Evolutionary conservation across 345 rosid genomes (phyloP).

Genomic region (Eutrema yunnanense): DNA sequence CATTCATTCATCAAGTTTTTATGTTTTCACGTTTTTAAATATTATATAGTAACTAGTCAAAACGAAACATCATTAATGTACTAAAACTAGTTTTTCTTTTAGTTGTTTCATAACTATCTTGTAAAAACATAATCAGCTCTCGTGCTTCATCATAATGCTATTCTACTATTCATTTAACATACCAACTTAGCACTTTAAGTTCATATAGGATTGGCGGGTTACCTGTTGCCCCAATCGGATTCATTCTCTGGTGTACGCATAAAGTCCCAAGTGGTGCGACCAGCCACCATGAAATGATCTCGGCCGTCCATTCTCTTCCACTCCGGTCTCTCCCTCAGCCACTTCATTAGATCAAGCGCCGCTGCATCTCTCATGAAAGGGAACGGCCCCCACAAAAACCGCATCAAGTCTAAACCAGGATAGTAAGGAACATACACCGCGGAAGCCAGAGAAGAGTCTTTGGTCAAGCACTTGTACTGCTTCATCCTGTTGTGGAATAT

Average conservation of each 20-base stretch:
- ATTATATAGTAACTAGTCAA: too few relatives aligned
- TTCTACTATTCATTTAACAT: neutral
- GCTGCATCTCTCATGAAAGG: slow-evolving; percentile 49
- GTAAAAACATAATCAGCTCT: too few relatives aligned
- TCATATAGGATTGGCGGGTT: neutral
- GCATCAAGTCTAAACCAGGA: slow-evolving; percentile 65
- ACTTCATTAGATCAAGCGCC: slow-evolving; percentile 43
- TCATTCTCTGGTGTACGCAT: slow-evolving; percentile 45
- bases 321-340: slow-evolving; percentile 58
- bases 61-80: too few relatives aligned
- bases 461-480: slow-evolving; percentile 64
- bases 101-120: too few relatives aligned
- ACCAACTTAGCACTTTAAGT: neutral
- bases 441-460: slow-evolving; percentile 58
- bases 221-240: slow-evolving; percentile 68
- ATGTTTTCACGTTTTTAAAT: too few relatives aligned
- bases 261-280: slow-evolving; percentile 83
- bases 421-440: slow-evolving; percentile 73
- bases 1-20: too few relatives aligned
- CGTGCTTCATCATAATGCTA: neutral
- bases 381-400: slow-evolving; percentile 57
- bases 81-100: too few relatives aligned
- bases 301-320: slow-evolving; percentile 63
- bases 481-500: slow-evolving; percentile 81
- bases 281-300: slow-evolving; percentile 87